Base-by-base conservation (phyloP, 2,329 filamentous ascomycete genomes). In the Fusarium oxysporum region DNA sequence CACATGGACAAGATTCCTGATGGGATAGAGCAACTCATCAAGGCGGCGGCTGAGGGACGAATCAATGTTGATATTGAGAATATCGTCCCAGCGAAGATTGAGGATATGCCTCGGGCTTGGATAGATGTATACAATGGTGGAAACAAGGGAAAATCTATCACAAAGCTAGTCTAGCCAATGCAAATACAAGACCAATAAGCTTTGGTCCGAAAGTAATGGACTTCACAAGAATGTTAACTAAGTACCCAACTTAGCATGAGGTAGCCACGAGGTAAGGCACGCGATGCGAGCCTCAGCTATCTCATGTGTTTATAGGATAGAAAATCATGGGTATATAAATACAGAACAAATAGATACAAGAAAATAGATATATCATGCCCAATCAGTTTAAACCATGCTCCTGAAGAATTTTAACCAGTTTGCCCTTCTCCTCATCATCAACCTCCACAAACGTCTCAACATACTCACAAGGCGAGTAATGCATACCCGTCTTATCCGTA, bases 31-130 rank as follows among this genome's bases (percentile, higher is more conserved):
- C 43, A 44, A 6, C 21, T 68, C 1, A 55, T 68, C 21, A 25
- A 40, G 9, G 65, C 62, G 5, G 62, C 62, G 5, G 43, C 25
- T 6, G 48, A 68, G 16, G 32, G 62, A 6, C 33, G 43, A 10
- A 55, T 68, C n/a, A 66, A 68, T n/a, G 32, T 51, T 30, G 43
- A 67, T 16, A 62, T 62, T 9, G 65, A 67, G 43, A 48, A 62
- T 13, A 60, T 67, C 12, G 62, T 68, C 1, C 41, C 33, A 6
- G 43, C 62, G 0, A 56, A 37, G 5, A 67, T 68, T 16, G 71
- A 74, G 17, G 73, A 70, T 17, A 66, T 76, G 14, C 68, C 64
- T 1, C 44, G 62, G 11, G 59, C 51, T 4, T 72, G 70, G 68
- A 55, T 59, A 8, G 33, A 68, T 38, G 37, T 71, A 5, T 71